Evolutionary conservation across 2,329 filamentous ascomycete species (phyloP).

Genomic region (Hypoxylon sp.): DNA sequence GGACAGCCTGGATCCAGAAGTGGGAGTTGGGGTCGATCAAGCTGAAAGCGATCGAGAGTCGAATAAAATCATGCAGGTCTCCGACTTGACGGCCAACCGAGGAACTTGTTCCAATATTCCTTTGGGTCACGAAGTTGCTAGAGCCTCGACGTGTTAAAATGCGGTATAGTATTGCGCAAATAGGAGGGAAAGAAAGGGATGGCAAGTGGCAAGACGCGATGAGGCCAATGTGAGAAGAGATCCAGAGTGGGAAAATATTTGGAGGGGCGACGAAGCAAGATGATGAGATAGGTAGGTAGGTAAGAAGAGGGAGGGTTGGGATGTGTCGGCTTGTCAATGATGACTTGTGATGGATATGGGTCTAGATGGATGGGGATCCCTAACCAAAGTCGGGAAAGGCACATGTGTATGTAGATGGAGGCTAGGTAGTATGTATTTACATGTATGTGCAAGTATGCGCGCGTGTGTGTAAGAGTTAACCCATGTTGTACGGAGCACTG

Average conservation of each 20-base stretch:
- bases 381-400: constrained; percentile 40
- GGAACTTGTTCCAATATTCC: constrained; percentile 26
- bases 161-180: constrained; percentile 30
- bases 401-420: constrained; percentile 23
- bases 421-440: constrained; percentile 12
- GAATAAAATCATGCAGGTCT: constrained; percentile 40
- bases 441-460: constrained; percentile 14
- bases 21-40: constrained; percentile 51
- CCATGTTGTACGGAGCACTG: constrained; percentile 18
- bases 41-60: constrained; percentile 42
- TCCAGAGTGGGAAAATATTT: constrained; percentile 27
- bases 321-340: constrained; percentile 44
- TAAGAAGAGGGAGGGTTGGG: constrained; percentile 34
- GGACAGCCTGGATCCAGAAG: constrained; percentile 50
- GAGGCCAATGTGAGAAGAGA: constrained; percentile 35
- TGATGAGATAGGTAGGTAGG: constrained; percentile 47
- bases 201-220: constrained; percentile 35
- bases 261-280: constrained; percentile 47
- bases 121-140: constrained; percentile 19
- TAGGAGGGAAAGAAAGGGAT: constrained; percentile 4
- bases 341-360: constrained; percentile 42
- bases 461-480: constrained; percentile 15
- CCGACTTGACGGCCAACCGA: constrained; percentile 34
- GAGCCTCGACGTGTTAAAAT: constrained; percentile 23
- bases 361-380: constrained; percentile 41